Conservation (phyloP, 1,284 basidiomycete genomes). For the Cystobasidium pallidum region DNA sequence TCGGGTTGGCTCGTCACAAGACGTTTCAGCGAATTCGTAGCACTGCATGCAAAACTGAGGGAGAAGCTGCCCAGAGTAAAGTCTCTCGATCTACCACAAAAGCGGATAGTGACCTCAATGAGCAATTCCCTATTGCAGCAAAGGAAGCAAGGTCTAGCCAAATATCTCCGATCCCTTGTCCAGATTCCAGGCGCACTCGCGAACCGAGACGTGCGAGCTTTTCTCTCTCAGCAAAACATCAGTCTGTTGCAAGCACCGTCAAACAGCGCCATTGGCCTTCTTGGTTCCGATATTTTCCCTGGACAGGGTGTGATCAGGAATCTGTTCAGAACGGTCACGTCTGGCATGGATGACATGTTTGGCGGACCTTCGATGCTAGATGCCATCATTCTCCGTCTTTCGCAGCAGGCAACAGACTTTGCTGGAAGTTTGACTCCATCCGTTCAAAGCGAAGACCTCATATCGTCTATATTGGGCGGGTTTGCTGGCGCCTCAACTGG, state of each 20-base stretch:
- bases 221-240: constrained; percentile 74
- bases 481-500: background rate
- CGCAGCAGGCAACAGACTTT: constrained; percentile 83
- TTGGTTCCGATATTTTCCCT: constrained; percentile 60
- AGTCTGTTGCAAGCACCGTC: constrained; percentile 46
- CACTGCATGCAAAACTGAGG: constrained; percentile 79
- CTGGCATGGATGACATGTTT: constrained; percentile 90
- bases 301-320: constrained; percentile 74
- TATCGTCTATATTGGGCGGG: constrained; percentile 24
- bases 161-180: constrained; percentile 72
- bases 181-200: constrained; percentile 72
- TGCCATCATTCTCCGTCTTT: constrained; percentile 83
- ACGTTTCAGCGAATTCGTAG: constrained; percentile 91
- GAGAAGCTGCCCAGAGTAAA: constrained; percentile 71
- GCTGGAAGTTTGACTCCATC: constrained; percentile 66
- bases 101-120: constrained; percentile 79
- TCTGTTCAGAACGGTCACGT: constrained; percentile 82
- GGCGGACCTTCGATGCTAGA: constrained; percentile 92
- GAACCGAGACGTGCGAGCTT: constrained; percentile 77
- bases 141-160: constrained; percentile 76
- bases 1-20: constrained; percentile 89
- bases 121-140: constrained; percentile 80
- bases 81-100: constrained; percentile 82
- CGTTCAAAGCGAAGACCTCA: constrained; percentile 74
- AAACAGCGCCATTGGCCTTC: background rate